Conservation (phyloP, 1,284 basidiomycete species). For the Leccinum angustisporum region DNA sequence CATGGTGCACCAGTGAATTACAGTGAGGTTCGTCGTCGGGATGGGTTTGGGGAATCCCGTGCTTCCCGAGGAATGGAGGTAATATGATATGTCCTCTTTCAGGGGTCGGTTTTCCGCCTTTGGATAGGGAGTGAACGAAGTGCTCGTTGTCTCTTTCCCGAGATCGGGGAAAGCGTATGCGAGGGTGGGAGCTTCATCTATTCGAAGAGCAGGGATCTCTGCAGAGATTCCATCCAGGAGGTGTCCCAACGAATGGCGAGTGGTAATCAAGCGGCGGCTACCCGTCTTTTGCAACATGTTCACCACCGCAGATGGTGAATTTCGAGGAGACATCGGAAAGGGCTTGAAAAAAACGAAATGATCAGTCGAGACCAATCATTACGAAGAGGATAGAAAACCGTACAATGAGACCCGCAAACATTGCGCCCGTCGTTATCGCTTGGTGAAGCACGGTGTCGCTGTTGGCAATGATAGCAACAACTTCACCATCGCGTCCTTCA, state of each 20-base stretch:
- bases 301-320: slow-evolving; percentile 35
- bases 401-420: slow-evolving; percentile 34
- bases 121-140: slow-evolving; percentile 29
- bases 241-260: slow-evolving; percentile 22
- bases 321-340: slow-evolving; percentile 39
- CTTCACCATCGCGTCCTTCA: slow-evolving; percentile 14
- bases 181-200: slow-evolving; percentile 35
- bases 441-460: slow-evolving; percentile 36
- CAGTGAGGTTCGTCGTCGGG: slow-evolving; percentile 15
- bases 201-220: slow-evolving; percentile 22
- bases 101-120: slow-evolving; percentile 7
- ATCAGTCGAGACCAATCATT: background rate
- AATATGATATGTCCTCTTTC: slow-evolving; percentile 11
- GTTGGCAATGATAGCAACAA: slow-evolving; percentile 32
- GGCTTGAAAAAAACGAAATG: slow-evolving; percentile 15
- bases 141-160: slow-evolving; percentile 18
- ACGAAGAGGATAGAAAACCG: slow-evolving; percentile 4
- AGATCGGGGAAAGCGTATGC: slow-evolving; percentile 34
- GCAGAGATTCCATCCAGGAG: slow-evolving; percentile 29
- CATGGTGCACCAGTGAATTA: slow-evolving; percentile 16
- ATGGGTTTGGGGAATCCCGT: slow-evolving; percentile 34
- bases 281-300: slow-evolving; percentile 34
- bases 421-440: slow-evolving; percentile 30
- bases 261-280: slow-evolving; percentile 35
- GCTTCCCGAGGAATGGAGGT: slow-evolving; percentile 31